phyloP scores from a whole-genome alignment of 305 asterid species.

The Fraxinus nigra region DNA sequence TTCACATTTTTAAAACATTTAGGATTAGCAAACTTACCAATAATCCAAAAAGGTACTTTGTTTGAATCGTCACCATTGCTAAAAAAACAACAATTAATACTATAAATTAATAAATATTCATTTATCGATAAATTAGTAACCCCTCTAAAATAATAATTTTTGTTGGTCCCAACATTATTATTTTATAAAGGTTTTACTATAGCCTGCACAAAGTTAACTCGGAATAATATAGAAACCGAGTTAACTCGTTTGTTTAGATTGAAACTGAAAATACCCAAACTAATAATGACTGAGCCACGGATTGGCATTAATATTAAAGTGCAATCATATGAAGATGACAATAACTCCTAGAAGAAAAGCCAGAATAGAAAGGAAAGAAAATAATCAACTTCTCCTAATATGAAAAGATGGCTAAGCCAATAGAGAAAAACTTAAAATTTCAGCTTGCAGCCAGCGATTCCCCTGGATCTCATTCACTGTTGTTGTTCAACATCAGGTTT shows the following conservation, averaged over 20 bases:
- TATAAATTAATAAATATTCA: no score
- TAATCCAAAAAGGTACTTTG: no score
- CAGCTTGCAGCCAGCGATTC: neutral
- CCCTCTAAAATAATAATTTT: no score
- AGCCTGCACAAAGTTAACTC: neutral
- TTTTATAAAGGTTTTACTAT: no score
- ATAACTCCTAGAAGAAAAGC: neutral
- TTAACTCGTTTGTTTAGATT: neutral
- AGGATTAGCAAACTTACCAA: no score
- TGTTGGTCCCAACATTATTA: no score
- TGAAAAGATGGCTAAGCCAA: constrained; percentile 19
- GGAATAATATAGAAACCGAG: neutral
- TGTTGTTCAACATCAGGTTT: constrained; percentile 41
- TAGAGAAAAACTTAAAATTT: constrained; percentile 23
- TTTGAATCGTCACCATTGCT: no score
- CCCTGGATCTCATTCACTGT: constrained; percentile 16
- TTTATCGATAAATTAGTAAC: no score
- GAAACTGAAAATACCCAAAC: neutral
- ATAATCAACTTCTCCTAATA: constrained; percentile 12
- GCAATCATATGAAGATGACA: neutral
- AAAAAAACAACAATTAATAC: no score
- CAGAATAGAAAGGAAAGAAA: constrained; percentile 2
- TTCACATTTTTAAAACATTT: no score
- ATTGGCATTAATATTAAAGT: neutral
- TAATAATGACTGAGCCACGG: neutral